Evolutionary conservation across 345 rosid species (phyloP).

Genomic region (Garcia nutans): DNA sequence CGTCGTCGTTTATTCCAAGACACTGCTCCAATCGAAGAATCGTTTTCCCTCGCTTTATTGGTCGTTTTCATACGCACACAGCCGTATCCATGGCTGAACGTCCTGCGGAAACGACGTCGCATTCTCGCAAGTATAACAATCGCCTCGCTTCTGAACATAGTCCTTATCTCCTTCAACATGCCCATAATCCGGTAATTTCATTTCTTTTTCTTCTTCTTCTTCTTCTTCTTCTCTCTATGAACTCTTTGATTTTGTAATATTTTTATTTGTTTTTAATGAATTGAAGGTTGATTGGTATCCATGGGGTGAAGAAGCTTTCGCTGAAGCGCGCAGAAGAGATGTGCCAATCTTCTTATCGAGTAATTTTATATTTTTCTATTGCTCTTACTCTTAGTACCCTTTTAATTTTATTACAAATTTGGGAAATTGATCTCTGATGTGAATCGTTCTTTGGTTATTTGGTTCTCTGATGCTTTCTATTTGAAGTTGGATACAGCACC

Average conservation of each 20-base stretch:
- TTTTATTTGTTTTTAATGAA: not conserved
- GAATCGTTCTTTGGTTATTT: slow-evolving; percentile 27
- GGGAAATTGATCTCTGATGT: slow-evolving; percentile 1
- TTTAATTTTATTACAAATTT: slow-evolving; percentile 10
- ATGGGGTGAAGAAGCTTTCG: slow-evolving; percentile 93
- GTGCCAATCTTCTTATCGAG: slow-evolving; percentile 94
- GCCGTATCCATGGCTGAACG: slow-evolving; percentile 24
- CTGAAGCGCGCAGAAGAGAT: slow-evolving; percentile 72
- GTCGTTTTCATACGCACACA: slow-evolving; percentile 14
- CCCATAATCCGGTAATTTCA: slow-evolving; percentile 68
- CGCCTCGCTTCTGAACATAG: slow-evolving; percentile 83
- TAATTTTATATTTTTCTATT: slow-evolving; percentile 25
- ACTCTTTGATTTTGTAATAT: not conserved
- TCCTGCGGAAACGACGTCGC: slow-evolving; percentile 3
- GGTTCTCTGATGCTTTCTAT: slow-evolving; percentile 24
- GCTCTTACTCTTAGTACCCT: not conserved
- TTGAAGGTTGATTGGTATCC: slow-evolving; percentile 88
- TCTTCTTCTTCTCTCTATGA: too few species aligned
- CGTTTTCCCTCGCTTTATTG: not conserved
- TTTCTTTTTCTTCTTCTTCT: not conserved
- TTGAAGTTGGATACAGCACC: slow-evolving; percentile 96
- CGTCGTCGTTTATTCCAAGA: not conserved
- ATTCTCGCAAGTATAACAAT: slow-evolving; percentile 49
- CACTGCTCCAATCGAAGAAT: not conserved
- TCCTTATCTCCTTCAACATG: slow-evolving; percentile 92